These are phyloP conservation scores for Iberis amara DNA, from an alignment of 441 rosid genomes.

Conservation along the genomic window DNA sequence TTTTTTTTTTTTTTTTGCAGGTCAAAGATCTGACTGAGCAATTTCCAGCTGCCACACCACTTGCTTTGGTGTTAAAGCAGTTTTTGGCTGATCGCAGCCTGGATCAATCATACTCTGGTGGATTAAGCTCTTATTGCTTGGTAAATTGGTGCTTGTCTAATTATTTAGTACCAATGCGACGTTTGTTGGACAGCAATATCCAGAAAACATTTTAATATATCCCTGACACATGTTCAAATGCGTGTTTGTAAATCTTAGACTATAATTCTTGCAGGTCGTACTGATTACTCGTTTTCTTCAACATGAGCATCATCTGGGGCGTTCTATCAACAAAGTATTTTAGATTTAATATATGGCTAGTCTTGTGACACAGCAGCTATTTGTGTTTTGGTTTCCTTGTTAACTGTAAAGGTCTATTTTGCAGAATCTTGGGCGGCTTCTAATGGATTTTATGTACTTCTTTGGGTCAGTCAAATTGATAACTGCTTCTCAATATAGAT, in stretches of 20 bases:
- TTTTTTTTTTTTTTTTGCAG: conserved; percentile 43
- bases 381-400: conserved; percentile 15
- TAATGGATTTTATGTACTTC: conserved; percentile 97
- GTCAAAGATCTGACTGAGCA: conserved; percentile 86
- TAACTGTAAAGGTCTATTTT: conserved; percentile 29
- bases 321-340: conserved; percentile 75
- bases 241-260: conserved; percentile 18
- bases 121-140: conserved; percentile 98
- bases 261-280: conserved; percentile 55
- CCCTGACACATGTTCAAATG: conserved; percentile 13
- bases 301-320: conserved; percentile 93
- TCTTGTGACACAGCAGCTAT: conserved; percentile 12
- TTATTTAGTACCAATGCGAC: neutral
- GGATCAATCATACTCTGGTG: conserved; percentile 98
- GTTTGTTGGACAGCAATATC: conserved; percentile 9
- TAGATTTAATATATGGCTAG: conserved; percentile 16
- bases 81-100: conserved; percentile 98
- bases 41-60: conserved; percentile 92
- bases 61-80: conserved; percentile 94
- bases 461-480: conserved; percentile 70
- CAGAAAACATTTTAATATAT: conserved; percentile 9
- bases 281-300: conserved; percentile 89
- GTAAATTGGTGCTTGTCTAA: conserved; percentile 34
- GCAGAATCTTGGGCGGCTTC: conserved; percentile 93
- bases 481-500: conserved; percentile 20